Evolutionary conservation across 1,139 yeast species (phyloP), one percentile per base, ranked within the genome.

Genomic region (Pneumocystis carinii): DNA sequence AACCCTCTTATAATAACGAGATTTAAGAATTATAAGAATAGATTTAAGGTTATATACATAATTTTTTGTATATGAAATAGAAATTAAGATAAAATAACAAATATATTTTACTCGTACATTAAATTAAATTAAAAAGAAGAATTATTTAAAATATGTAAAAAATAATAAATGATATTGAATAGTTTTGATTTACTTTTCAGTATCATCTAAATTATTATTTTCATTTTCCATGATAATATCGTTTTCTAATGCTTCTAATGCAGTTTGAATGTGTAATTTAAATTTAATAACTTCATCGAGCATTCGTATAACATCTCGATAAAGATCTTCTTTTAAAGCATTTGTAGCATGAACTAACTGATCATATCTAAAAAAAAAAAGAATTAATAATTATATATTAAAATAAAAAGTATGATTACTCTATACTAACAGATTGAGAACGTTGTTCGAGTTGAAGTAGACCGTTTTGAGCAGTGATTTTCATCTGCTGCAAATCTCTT

Each of bases 191-290:
- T 48, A 59, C 56, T 42, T 55, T 42, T 62, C 57, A 59, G 57
- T 58, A 29, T 35, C 55, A 10, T 62, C 61, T 35, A 59, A 41
- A 27, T 62, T 53, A 27, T 41, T n/a, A 48, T 48, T 48, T 24
- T 48, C 29, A 19, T 75, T 76, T 65, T 75, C 71, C 29, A 75
- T 74, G 66, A 78, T 71, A 24, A 48, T n/a, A 1, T 48, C 55
- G 62, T 74, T 78, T 67, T 82, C 87, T 64, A 83, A 76, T 63
- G 79, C 82, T 69, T 82, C 83, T 59, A 85, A 74, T 56, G 81
- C 77, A 39, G 79, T 78, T 71, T 86, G 90, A 61, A 86, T 78
- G 64, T 80, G 81, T 64, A 83, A 74, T 74, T 87, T 87, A 74
- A 87, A 85, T 61, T 78, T 80, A 63, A 86, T 81, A 55, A 84